Evolutionary conservation across 192 early-diverging fungal genomes (phyloP).

Genomic region (Backusella parvicylindrica): DNA sequence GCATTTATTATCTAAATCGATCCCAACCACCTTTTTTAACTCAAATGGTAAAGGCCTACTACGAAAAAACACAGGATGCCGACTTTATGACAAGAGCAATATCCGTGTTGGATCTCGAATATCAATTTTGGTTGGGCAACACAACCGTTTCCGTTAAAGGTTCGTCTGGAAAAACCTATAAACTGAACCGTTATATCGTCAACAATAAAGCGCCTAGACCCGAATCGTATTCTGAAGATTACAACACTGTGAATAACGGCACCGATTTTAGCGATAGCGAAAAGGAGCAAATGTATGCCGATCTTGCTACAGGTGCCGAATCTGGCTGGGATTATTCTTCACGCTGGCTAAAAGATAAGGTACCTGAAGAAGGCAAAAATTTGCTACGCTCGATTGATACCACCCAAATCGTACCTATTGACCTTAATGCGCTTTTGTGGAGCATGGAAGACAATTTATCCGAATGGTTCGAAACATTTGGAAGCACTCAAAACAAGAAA

Average conservation of each 20-base stretch:
- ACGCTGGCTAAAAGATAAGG: constrained; percentile 49
- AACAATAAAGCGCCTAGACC: constrained; percentile 57
- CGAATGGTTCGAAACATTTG: constrained; percentile 20
- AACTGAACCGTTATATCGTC: constrained; percentile 55
- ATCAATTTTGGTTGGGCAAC: constrained; percentile 58
- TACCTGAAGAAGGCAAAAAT: constrained; percentile 9
- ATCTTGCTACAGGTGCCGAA: constrained; percentile 67
- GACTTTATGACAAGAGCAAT: constrained; percentile 43
- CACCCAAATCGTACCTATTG: constrained; percentile 56
- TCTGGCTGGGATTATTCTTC: constrained; percentile 70
- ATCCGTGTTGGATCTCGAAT: constrained; percentile 55
- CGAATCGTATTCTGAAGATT: constrained; percentile 62
- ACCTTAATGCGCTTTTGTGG: constrained; percentile 69
- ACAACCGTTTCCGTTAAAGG: constrained; percentile 44
- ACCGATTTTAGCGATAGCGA: constrained; percentile 26
- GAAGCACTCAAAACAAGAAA: neutral
- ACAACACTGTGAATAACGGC: constrained; percentile 45
- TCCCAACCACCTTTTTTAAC: constrained; percentile 71
- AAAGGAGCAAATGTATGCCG: constrained; percentile 45
- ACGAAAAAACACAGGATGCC: constrained; percentile 45
- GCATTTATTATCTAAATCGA: constrained; percentile 69
- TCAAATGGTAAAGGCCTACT: constrained; percentile 64
- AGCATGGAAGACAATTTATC: constrained; percentile 45
- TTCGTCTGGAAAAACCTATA: constrained; percentile 21
- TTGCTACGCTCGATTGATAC: constrained; percentile 54